These are phyloP conservation scores for Fusarium siculi DNA, from an alignment of 2,329 filamentous ascomycete species.

Conservation along the genomic window DNA sequence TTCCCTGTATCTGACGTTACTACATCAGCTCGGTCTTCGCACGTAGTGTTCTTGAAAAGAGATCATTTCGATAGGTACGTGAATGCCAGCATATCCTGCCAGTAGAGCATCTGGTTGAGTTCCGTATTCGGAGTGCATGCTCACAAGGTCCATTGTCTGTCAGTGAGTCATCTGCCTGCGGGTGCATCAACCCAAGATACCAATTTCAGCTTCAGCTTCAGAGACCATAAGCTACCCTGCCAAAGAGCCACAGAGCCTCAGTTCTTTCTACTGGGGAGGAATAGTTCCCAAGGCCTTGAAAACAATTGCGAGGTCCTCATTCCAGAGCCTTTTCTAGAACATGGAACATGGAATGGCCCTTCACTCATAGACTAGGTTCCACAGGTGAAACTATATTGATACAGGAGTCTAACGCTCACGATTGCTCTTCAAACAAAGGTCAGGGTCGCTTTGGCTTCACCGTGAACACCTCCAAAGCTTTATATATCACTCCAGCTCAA, in stretches of 20 bases:
- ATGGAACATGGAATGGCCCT: background rate
- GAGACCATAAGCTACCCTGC: background rate
- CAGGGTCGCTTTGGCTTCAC: conserved; percentile 7
- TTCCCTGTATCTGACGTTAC: too few species aligned
- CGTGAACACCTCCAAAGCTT: background rate
- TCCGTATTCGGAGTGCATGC: background rate
- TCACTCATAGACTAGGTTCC: background rate
- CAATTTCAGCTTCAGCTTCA: background rate
- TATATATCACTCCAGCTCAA: conserved; percentile 6
- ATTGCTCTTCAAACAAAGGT: background rate
- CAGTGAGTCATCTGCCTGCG: background rate
- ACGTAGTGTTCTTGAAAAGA: background rate
- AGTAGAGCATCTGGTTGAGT: background rate
- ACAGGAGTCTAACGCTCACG: conserved; percentile 2
- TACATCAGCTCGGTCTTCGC: background rate
- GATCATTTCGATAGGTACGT: background rate
- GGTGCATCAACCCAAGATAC: background rate
- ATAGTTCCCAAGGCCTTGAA: background rate
- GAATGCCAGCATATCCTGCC: background rate
- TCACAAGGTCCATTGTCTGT: background rate
- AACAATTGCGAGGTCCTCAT: background rate
- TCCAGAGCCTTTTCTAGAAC: conserved; percentile 26
- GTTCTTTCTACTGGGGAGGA: background rate
- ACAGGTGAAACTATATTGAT: conserved; percentile 28
- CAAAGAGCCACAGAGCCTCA: background rate